Percentiles rank a stretch among this genome's conserved stretches.
These are phyloP conservation scores for Calonectria pseudoreteaudii DNA, from an alignment of 2,329 filamentous ascomycete genomes.

Conservation along the genomic window DNA sequence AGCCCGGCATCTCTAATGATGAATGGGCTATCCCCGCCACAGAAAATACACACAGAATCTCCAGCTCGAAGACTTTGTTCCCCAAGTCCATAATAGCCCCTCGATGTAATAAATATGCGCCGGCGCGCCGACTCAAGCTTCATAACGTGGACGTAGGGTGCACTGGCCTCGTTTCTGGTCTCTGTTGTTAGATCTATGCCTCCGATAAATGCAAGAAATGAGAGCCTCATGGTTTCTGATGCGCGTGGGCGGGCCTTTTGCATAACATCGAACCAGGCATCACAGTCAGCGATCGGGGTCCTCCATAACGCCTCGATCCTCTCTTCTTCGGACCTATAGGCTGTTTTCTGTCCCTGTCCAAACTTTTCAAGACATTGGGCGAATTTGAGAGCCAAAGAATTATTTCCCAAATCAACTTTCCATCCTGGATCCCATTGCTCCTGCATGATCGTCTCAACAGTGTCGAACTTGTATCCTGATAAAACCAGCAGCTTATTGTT, in stretches of 20 bases:
- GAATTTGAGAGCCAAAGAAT: background rate
- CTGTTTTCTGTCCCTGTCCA: background rate
- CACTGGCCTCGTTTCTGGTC: background rate
- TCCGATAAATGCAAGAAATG: background rate
- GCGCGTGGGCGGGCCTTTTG: background rate
- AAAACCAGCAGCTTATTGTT: background rate
- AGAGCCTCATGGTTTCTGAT: background rate
- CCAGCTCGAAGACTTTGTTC: background rate
- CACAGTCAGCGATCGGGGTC: background rate
- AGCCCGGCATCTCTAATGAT: background rate
- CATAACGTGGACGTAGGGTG: background rate
- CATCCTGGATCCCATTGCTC: background rate
- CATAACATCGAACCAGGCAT: background rate
- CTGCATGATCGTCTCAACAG: background rate
- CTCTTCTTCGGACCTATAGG: background rate
- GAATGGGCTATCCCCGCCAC: background rate
- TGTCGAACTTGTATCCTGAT: background rate
- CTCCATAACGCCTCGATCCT: background rate
- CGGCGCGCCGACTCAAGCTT: background rate
- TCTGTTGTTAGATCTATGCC: background rate
- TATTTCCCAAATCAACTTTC: background rate
- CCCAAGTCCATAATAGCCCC: background rate
- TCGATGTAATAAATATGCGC: background rate
- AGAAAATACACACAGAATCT: background rate
- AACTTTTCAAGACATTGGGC: background rate